Conservation (phyloP, 805 yeast species). For the Pichia nanzhaoensis region DNA sequence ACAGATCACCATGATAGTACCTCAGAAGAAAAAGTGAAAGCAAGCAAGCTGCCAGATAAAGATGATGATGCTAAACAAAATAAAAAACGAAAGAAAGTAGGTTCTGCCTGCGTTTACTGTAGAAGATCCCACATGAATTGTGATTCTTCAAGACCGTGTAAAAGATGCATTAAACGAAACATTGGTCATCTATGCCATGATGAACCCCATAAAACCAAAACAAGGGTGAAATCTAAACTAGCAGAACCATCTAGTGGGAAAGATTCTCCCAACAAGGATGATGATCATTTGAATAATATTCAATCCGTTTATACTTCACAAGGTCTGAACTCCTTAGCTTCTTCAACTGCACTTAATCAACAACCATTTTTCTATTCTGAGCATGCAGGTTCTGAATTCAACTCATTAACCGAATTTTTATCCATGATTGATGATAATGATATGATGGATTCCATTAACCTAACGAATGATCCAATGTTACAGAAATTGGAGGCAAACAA, state of each 20-base stretch:
- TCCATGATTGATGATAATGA: slow-evolving; percentile 87
- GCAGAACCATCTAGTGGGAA: no score
- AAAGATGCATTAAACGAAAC: slow-evolving; percentile 77
- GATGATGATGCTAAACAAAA: neutral
- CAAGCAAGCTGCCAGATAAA: neutral
- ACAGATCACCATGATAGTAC: no score
- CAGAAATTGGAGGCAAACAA: slow-evolving; percentile 29
- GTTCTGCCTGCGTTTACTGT: slow-evolving; percentile 81
- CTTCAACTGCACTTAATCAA: slow-evolving; percentile 35
- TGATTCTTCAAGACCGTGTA: slow-evolving; percentile 70
- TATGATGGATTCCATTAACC: slow-evolving; percentile 39
- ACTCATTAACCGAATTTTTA: slow-evolving; percentile 80
- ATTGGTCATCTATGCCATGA: slow-evolving; percentile 85
- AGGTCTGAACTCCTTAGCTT: slow-evolving; percentile 2
- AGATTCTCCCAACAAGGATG: neutral
- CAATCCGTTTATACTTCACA: slow-evolving; percentile 1
- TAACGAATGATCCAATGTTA: slow-evolving; percentile 32
- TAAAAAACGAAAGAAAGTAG: slow-evolving; percentile 42
- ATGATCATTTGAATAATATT: neutral
- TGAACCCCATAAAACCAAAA: slow-evolving; percentile 37
- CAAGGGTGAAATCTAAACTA: no score
- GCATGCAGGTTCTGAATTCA: slow-evolving; percentile 88
- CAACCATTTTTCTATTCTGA: slow-evolving; percentile 83
- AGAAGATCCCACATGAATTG: slow-evolving; percentile 93
- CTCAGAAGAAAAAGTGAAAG: neutral